Percentiles rank a stretch among this genome's conserved stretches.
These are phyloP conservation scores for Xylaria sp. DNA, from an alignment of 2,329 filamentous ascomycete species.

Conservation along the genomic window DNA sequence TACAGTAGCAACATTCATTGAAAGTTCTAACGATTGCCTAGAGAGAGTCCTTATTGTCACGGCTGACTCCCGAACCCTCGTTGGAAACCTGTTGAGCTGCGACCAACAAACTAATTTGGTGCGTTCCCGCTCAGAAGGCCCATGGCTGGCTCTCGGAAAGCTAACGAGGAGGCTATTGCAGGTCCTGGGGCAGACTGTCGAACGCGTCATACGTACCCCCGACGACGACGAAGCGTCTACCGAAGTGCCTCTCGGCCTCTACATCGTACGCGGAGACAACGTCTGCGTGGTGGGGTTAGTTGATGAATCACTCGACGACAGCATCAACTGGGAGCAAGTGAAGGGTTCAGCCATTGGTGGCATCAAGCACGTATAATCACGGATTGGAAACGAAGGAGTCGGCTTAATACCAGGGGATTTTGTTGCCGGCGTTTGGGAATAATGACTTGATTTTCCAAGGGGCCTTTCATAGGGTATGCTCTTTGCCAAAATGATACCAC, in stretches of 20 bases:
- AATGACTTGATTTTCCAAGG: slow-evolving; percentile 23
- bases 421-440: slow-evolving; percentile 48
- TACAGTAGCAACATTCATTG: slow-evolving; percentile 28
- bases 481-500: slow-evolving; percentile 49
- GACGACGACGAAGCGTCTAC: slow-evolving; percentile 85
- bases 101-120: slow-evolving; percentile 93
- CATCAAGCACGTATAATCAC: slow-evolving; percentile 75
- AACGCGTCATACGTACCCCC: slow-evolving; percentile 87
- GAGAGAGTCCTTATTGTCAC: slow-evolving; percentile 94
- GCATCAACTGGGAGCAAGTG: slow-evolving; percentile 93
- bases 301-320: slow-evolving; percentile 86
- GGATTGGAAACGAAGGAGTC: slow-evolving; percentile 5
- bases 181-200: slow-evolving; percentile 84
- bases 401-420: slow-evolving; percentile 30
- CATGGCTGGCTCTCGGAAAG: neutral
- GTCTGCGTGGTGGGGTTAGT: slow-evolving; percentile 90
- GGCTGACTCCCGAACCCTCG: slow-evolving; percentile 86
- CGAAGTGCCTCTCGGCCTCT: slow-evolving; percentile 85
- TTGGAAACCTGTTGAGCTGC: slow-evolving; percentile 84
- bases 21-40: slow-evolving; percentile 56
- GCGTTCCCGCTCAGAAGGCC: neutral
- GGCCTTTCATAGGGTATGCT: slow-evolving; percentile 48
- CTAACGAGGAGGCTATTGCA: slow-evolving; percentile 45
- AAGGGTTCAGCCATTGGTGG: slow-evolving; percentile 84
- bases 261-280: slow-evolving; percentile 93